These are phyloP conservation scores for Musa troglodytarum DNA, from an alignment of 176 grass and related monocot species.

Conservation along the genomic window DNA sequence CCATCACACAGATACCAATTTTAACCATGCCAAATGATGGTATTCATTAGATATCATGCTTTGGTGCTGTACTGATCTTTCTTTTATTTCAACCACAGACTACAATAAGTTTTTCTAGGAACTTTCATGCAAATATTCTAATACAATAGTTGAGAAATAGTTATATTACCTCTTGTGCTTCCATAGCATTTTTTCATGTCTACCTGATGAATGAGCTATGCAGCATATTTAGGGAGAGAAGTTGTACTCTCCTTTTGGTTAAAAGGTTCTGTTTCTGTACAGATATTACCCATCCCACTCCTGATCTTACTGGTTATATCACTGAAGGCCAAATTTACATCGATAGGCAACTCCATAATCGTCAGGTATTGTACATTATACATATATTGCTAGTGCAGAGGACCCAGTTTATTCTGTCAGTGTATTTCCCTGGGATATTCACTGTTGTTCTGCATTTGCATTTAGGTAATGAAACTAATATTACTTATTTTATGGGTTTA, in stretches of 20 bases:
- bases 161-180: no score
- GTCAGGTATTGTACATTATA: slow-evolving; percentile 46
- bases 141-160: neutral
- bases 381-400: neutral
- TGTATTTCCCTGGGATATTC: no score
- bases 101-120: neutral
- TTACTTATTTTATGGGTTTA: neutral
- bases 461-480: neutral
- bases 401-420: neutral
- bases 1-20: slow-evolving; percentile 91
- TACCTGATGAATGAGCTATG: no score
- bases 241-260: neutral
- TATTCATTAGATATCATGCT: slow-evolving; percentile 21
- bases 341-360: slow-evolving; percentile 81
- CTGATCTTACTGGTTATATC: slow-evolving; percentile 90
- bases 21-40: slow-evolving; percentile 97
- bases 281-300: slow-evolving; percentile 98
- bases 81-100: neutral
- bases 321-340: slow-evolving; percentile 96
- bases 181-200: no score
- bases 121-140: neutral
- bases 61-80: neutral
- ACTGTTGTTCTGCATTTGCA: neutral
- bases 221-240: neutral
- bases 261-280: slow-evolving; percentile 6